Evolutionary conservation across 176 grass and related monocot species (phyloP), one percentile per base, ranked within the genome.

Genomic region (Oryza officinalis): DNA sequence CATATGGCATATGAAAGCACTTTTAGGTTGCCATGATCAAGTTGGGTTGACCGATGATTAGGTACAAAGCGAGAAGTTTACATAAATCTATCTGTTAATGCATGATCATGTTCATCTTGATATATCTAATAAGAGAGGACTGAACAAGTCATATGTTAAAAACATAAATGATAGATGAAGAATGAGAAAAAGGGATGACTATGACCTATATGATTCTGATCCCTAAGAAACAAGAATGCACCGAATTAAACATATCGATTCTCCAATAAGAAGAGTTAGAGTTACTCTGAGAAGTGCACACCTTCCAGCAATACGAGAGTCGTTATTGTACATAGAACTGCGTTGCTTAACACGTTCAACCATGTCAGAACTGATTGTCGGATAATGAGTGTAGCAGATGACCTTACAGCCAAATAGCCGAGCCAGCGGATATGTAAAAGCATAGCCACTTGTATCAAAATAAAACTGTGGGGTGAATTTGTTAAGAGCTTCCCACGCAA

Each of bases 351-450:
- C 93, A 81, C 93, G 93, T 57, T 88, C 86, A 83, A 95, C 80
- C 96, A 98, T 98, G 73, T 98, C 96, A 64, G 91, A 92, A 82
- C 96, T 98, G 81, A 98, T 95, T 76, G 96, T 95, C 17, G 96
- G 96, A 78, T 98, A 98, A 83, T 95, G 96, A 63, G 96, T 95
- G 63, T 95, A 98, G 77, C 83, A 92, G 44, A 98, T 90, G 71
- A 95, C 93, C 91, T 90, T 92, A 46, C 93, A 95, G 57, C 93
- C 93, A 86, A 98, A 93, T 52, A 95, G 79, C 63, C 93, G 47
- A 46, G 91, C 96, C 67, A 98, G 63, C 27, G 96, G 96, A 77
- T 98, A 98, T 49, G 96, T 92, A 88, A 98, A 98, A 87, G 96
- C 93, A 81, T 98, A 94, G 75, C 93, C 93, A 70, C 96, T 98